Percentiles rank a stretch among this genome's conserved stretches.
Evolutionary conservation across 129 eudicot genomes (phyloP).

Genomic region (Pseudognaphalium luteoalbum): DNA sequence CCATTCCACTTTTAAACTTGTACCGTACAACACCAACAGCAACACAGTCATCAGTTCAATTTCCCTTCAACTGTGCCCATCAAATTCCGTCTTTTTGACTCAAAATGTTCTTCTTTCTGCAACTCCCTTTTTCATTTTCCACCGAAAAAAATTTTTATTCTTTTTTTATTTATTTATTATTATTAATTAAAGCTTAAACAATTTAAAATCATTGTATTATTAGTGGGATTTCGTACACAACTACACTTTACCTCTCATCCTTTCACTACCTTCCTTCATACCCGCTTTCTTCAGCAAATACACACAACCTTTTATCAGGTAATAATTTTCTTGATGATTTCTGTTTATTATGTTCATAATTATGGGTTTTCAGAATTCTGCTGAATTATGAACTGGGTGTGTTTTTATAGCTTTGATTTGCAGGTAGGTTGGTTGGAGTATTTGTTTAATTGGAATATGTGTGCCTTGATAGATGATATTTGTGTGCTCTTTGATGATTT

Average conservation of each 20-base stretch:
- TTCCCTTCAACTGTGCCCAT: conserved; percentile 22
- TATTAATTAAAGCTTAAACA: conserved; percentile 7
- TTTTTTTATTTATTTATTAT: no score
- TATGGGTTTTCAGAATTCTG: conserved; percentile 9
- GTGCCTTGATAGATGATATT: not conserved
- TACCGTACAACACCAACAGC: conserved; percentile 16
- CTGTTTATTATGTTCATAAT: not conserved
- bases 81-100: conserved; percentile 42
- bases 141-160: conserved; percentile 25
- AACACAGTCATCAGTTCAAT: no score
- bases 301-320: conserved; percentile 8
- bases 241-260: not conserved
- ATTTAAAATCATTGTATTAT: not conserved
- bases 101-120: conserved; percentile 22
- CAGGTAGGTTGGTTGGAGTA: no score
- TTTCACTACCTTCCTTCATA: conserved; percentile 25
- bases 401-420: not conserved
- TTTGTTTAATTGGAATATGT: not conserved
- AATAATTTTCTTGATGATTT: conserved; percentile 1
- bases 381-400: conserved; percentile 22
- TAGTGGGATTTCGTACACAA: conserved; percentile 31
- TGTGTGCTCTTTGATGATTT: conserved; percentile 15
- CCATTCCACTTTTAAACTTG: conserved; percentile 16
- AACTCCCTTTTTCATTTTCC: conserved; percentile 25
- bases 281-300: conserved; percentile 3